A percentile compares a stretch with the other conserved stretches of the same genome.
Evolutionary conservation across 768 basidiomycete species (phyloP).

Genomic region (Hypholoma sublateritium): DNA sequence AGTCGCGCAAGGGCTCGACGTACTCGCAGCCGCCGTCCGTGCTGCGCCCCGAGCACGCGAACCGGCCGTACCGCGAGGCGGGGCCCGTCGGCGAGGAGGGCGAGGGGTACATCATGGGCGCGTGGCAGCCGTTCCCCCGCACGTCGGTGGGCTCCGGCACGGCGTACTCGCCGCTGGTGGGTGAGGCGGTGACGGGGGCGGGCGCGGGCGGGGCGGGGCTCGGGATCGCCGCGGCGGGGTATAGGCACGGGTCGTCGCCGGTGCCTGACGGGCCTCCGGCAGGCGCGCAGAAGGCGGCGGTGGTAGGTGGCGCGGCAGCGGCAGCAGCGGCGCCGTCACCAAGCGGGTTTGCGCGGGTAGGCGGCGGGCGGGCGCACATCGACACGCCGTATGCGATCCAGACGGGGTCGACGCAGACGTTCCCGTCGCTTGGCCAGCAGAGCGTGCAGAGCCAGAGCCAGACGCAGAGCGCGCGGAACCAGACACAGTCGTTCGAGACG

Average conservation of each 20-base stretch:
- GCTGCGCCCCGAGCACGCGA: conserved; percentile 76
- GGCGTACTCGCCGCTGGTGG: conserved; percentile 48
- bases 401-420: conserved; percentile 57
- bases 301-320: conserved; percentile 7
- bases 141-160: conserved; percentile 33
- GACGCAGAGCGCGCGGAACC: neutral
- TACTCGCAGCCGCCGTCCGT: conserved; percentile 67
- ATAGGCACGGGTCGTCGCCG: neutral
- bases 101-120: conserved; percentile 90
- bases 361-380: conserved; percentile 85
- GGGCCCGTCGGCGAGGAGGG: conserved; percentile 59
- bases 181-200: conserved; percentile 16
- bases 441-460: conserved; percentile 19
- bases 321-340: conserved; percentile 12
- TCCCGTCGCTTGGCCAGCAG: conserved; percentile 61
- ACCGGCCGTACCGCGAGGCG: conserved; percentile 70
- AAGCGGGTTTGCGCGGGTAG: conserved; percentile 78
- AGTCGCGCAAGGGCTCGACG: conserved; percentile 49
- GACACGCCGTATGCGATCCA: conserved; percentile 81
- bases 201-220: neutral
- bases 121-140: conserved; percentile 80
- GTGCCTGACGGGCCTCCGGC: neutral
- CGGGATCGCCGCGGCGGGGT: conserved; percentile 1
- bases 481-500: neutral
- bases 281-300: conserved; percentile 13